Base-by-base conservation (phyloP, 2,329 filamentous ascomycete genomes). In the Penicillium crustosum region DNA sequence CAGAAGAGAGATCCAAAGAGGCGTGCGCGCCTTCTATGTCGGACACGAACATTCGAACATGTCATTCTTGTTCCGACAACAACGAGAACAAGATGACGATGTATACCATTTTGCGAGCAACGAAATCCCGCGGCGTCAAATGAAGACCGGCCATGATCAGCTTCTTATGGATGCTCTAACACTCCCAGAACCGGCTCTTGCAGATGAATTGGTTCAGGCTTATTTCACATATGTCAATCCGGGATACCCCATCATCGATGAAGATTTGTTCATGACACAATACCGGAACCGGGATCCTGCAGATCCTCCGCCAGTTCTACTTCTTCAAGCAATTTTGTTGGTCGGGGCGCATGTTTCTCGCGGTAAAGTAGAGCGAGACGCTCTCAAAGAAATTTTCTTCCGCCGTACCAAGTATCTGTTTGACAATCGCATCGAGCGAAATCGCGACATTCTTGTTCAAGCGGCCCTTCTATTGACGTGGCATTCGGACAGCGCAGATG, bases 1-100 rank as follows among this genome's bases (percentile, higher is more conserved):
- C 33, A 69, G 74, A 23, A 70, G 77, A 19, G 78, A 81, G 54
- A 82, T 83, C n/a, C 73, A 77, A 36, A 71, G 75, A 51, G 73
- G 76, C 3, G 78, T 80, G 17, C 77, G 81, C 25, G 77, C 81
- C 12, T 82, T 81, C 55, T 84, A 82, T 62, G 81, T 84, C 44
- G 82, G 82, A 7, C 80, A 81, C 55, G 81, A 83, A 60, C 77
- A 82, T 58, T 84, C 82, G 35, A 84, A 84, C 58, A 76, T 84
- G 62, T 82, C 82, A 54, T 83, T 83, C 61, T 70, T 84, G 42
- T 78, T 84, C 29, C 79, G 80, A 13, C 81, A 83, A 59, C 78
- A 80, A 58, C 68, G 78, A 66, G 73, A 75, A 36, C 70, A 70
- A 55, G 73, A 76, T 57, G 74, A 75, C 43, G 70, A 75, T 61